Percentiles rank a stretch among this genome's conserved stretches.
phyloP scores from a whole-genome alignment of 2,329 filamentous ascomycete genomes.

The Cladophialophora immunda region DNA sequence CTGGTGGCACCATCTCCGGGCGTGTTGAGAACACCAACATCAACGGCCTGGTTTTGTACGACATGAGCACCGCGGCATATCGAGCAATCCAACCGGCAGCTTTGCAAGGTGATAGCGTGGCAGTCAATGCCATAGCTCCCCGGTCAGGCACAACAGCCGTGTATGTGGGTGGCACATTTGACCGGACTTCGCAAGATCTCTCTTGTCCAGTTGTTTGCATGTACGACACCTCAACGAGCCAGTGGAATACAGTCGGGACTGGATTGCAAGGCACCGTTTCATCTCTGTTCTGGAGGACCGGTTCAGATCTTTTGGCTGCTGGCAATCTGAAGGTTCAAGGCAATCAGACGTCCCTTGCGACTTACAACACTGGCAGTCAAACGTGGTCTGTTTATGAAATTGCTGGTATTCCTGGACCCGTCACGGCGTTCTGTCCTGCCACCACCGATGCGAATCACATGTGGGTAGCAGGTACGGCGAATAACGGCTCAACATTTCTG shows the following conservation, averaged over 20 bases:
- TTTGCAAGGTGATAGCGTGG: slow-evolving; percentile 72
- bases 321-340: slow-evolving; percentile 77
- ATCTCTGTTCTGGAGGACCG: slow-evolving; percentile 77
- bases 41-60: slow-evolving; percentile 80
- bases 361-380: slow-evolving; percentile 73
- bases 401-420: slow-evolving; percentile 77
- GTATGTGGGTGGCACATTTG: slow-evolving; percentile 86
- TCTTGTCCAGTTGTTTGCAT: slow-evolving; percentile 83
- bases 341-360: slow-evolving; percentile 72
- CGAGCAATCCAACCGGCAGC: slow-evolving; percentile 75
- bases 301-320: slow-evolving; percentile 76
- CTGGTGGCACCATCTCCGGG: slow-evolving; percentile 82
- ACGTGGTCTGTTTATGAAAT: slow-evolving; percentile 71
- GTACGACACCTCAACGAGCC: slow-evolving; percentile 73
- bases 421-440: slow-evolving; percentile 79
- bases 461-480: slow-evolving; percentile 80
- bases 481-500: slow-evolving; percentile 76
- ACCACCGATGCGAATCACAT: slow-evolving; percentile 75
- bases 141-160: slow-evolving; percentile 76
- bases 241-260: slow-evolving; percentile 83
- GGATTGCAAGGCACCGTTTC: slow-evolving; percentile 75
- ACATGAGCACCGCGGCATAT: slow-evolving; percentile 72
- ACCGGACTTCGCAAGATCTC: slow-evolving; percentile 77
- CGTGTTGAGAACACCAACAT: slow-evolving; percentile 69
- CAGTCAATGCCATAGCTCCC: slow-evolving; percentile 78